A percentile compares a stretch with the other conserved stretches of the same genome.
These are phyloP conservation scores for Rhizomucor pusillus DNA, from an alignment of 371 early-diverging fungal species.

Conservation along the genomic window DNA sequence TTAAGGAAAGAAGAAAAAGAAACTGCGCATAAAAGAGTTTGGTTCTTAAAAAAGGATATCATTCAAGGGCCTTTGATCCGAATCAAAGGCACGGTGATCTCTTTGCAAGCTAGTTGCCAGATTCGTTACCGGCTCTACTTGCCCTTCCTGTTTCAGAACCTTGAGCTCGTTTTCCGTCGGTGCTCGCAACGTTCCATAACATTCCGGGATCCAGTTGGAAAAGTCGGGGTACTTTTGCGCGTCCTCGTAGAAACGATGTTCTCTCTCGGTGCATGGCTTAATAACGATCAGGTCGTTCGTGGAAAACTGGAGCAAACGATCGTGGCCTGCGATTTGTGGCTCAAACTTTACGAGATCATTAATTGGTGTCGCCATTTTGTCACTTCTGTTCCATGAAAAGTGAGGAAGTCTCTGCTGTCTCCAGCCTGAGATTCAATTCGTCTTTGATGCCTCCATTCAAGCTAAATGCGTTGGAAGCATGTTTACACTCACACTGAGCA, in stretches of 20 bases:
- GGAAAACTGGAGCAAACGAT: constrained; percentile 47
- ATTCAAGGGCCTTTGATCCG: constrained; percentile 20
- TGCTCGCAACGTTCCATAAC: constrained; percentile 60
- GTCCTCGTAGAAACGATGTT: constrained; percentile 66
- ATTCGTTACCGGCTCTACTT: constrained; percentile 5
- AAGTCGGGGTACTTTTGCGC: constrained; percentile 53
- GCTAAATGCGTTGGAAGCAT: no score
- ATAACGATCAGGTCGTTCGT: constrained; percentile 59
- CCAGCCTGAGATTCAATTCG: no score
- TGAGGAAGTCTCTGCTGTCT: no score
- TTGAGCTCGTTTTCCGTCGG: constrained; percentile 32
- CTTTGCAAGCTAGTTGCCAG: neutral
- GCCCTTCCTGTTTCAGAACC: constrained; percentile 16
- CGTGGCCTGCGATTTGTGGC: constrained; percentile 74
- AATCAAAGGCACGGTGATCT: constrained; percentile 4
- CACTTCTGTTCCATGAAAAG: no score
- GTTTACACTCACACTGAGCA: no score
- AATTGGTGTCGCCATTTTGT: neutral
- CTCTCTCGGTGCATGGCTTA: constrained; percentile 60
- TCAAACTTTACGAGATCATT: constrained; percentile 26
- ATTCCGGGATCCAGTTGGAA: constrained; percentile 63
- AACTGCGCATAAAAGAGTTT: no score
- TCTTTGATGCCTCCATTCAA: no score
- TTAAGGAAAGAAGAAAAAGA: no score
- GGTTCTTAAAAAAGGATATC: constrained; percentile 63